Base-by-base conservation (phyloP, 108 stramenopile species). In the Cyclotella sp. region DNA sequence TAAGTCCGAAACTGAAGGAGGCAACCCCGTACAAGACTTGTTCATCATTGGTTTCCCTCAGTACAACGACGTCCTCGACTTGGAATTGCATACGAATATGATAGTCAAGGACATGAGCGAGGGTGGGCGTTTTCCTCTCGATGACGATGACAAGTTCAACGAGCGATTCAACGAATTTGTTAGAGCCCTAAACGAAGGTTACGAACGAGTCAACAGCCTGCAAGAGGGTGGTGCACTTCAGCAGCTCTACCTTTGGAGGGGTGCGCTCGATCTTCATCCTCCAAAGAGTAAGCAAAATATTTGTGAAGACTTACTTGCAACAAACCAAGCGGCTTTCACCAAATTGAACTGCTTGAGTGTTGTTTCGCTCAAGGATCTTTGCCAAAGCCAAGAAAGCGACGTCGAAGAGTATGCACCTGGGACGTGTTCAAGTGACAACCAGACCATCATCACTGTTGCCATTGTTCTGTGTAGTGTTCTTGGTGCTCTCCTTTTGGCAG, bases 181-280 rank as follows among this genome's bases (percentile, higher is more conserved):
- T 11, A 39, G n/a, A 29, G 34, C 59, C 16, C 80, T 81, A n/a
- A 54, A 61, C 18, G 12, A 19, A 22, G 55, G 69, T 39, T 76
- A 76, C 61, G 72, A 81, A 11, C 43, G 44, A 22, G 72, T 81
- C 16, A 74, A 66, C 34, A 26, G 29, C 4, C 45, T 55, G 21
- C 49, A 55, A 41, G 54, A 66, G 42, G 80, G 80, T 6, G 80
- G 80, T n/a, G 63, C 72, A 47, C 43, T 81, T 15, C 68, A 71
- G 19, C 80, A 81, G 64, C 80, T 81, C 6, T 57, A 55, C 19
- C 41, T 65, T 47, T 81, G 80, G 80, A 81, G 80, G 69, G 57
- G 73, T 9, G 69, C 75, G 19, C 80, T 81, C 18, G 70, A 76
- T 70, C 69, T 81, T 43, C 21, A 52, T 52, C 80, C 76, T 14